Base-by-base conservation (phyloP, 495 filamentous ascomycete species). In the Penicillium coprophilum region DNA sequence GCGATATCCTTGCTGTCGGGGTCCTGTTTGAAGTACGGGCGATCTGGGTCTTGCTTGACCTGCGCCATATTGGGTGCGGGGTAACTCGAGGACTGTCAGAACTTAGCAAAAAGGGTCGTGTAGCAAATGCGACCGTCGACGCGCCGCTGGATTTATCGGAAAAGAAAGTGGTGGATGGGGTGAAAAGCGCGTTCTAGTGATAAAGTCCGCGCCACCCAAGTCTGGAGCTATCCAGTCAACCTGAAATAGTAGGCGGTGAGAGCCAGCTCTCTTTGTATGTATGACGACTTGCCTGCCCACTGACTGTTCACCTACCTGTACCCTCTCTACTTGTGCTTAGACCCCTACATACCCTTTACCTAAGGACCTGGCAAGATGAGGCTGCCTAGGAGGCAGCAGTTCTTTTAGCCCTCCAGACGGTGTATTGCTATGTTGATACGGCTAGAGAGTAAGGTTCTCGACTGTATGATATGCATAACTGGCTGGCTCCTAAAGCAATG, bases 1-100 rank as follows among this genome's bases (percentile, higher is more conserved):
- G 86, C 79, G 9, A 67, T 56, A 56, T 77, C 81, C 50, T 76
- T 74, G 50, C 72, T 77, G 40, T 90, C 89, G 5, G 82, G 80
- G 38, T 93, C 76, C 40, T 70, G 69, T 50, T 79, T 54, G 40
- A 54, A 34, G 31, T 54, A 54, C 12, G 52, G 31, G 52, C 52
- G 41, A 54, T 54, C 52, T 11, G 52, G 52, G 43, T 54, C 52
- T 46, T 54, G 52, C 52, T 54, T 77, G 69, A 77, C 50, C 52
- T 73, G 71, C 40, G 73, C 66, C 66, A 69, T 69, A 46, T 2
- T 64, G 61, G 24, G 17, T 4, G 46, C 11, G 19, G 17, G 45
- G 5, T 47, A 13, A 23, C 36, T 13, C 27, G 39, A 23, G 39
- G 36, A 19, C 46, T 8, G 36, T 56, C 40, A 15, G 28, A 31